phyloP scores from a whole-genome alignment of 148 eudicot genomes.

The Vaccinium darrowii region DNA sequence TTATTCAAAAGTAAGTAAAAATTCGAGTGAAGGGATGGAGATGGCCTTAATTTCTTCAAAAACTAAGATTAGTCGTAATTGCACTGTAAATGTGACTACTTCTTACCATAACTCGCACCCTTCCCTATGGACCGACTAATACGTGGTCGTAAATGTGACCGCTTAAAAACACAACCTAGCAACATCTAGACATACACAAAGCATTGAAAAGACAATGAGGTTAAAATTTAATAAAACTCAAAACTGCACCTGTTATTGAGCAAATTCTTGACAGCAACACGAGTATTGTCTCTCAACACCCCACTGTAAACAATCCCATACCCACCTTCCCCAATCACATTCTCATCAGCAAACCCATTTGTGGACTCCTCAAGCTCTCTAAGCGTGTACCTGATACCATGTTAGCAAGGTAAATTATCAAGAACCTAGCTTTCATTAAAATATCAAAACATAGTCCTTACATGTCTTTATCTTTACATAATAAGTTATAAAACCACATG shows the following conservation, averaged over 20 bases:
- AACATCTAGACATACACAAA: background rate
- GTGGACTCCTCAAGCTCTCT: slow-evolving; percentile 79
- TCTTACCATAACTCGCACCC: background rate
- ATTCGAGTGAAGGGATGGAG: background rate
- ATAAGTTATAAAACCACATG: too few relatives aligned
- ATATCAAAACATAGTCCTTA: too few relatives aligned
- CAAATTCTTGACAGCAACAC: slow-evolving; percentile 83
- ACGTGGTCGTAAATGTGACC: background rate
- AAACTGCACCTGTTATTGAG: slow-evolving; percentile 69
- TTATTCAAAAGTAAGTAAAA: background rate
- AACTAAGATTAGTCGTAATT: slow-evolving; percentile 1
- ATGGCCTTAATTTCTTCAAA: background rate
- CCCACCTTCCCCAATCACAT: slow-evolving; percentile 97
- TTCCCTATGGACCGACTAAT: background rate
- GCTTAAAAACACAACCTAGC: background rate
- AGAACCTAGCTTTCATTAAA: too few relatives aligned
- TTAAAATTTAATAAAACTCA: background rate
- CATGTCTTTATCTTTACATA: too few relatives aligned
- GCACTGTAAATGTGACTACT: background rate
- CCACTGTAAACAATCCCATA: slow-evolving; percentile 89
- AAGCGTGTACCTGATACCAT: slow-evolving; percentile 37
- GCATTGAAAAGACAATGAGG: background rate
- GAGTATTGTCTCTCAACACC: slow-evolving; percentile 38
- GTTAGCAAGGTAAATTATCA: too few relatives aligned
- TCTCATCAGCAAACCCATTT: slow-evolving; percentile 62